phyloP scores from a whole-genome alignment of 257 asterid genomes.

The Plantago major region DNA sequence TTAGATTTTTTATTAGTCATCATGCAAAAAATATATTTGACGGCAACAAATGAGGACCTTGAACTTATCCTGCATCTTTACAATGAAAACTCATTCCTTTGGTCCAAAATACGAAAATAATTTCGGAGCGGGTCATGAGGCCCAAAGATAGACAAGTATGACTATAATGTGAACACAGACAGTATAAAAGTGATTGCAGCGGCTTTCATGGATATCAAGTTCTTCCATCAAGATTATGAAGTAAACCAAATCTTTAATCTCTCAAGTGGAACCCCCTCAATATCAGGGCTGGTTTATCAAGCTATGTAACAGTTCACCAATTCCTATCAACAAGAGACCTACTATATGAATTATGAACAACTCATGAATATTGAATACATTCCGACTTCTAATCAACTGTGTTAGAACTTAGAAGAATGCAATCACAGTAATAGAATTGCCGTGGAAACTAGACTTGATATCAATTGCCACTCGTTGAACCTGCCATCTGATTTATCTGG shows the following conservation, averaged over 20 bases:
- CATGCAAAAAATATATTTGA: too few species aligned
- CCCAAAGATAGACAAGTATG: background rate
- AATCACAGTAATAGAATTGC: conserved; percentile 32
- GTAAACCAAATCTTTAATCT: background rate
- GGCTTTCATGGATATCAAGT: too few species aligned
- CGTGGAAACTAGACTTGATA: conserved; percentile 25
- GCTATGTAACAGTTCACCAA: conserved; percentile 14
- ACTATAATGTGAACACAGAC: too few species aligned
- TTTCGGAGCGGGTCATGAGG: too few species aligned
- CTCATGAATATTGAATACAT: background rate
- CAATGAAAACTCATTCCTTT: too few species aligned
- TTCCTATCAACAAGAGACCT: background rate
- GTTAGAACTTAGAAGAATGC: conserved; percentile 2
- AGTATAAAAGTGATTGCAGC: too few species aligned
- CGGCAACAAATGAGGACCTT: too few species aligned
- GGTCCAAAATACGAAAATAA: too few species aligned
- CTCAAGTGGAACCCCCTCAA: background rate
- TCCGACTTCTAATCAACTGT: background rate
- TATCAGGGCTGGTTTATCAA: background rate
- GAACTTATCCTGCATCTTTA: too few species aligned
- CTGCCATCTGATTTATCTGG: conserved; percentile 26
- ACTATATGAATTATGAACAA: background rate
- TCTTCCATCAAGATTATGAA: background rate
- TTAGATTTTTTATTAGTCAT: too few species aligned
- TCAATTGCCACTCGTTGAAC: conserved; percentile 35